Base-by-base conservation (phyloP, 257 asterid species). In the Forsythia suspensa region DNA sequence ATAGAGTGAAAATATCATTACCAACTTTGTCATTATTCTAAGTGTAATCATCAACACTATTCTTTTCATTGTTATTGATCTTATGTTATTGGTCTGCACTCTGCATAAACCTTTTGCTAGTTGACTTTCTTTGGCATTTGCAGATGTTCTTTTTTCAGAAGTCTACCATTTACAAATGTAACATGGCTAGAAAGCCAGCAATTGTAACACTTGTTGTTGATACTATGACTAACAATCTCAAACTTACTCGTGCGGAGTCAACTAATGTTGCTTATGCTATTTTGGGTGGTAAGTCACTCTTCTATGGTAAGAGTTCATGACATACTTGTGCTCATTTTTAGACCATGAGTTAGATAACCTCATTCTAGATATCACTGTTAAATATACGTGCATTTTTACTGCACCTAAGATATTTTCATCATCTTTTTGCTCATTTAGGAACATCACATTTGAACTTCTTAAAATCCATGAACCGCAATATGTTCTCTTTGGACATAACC, bases 181-280 rank as follows among this genome's bases (percentile, higher is more conserved):
- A 94, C 86, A 94, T 92, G 97, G 97, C 96, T 73, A 97, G 97
- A 83, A 94, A 92, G 84, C 97, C 97, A 36, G 96, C 97, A 5
- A 97, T 94, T 43, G 92, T 94, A 75, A 94, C 97, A 63, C 98
- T 97, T 81, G 98, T 94, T 75, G 98, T 92, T 79, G 98, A 94
- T 85, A 92, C 97, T 79, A 90, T 92, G 98, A 94, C 98, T 0
- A 95, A 92, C 86, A 92, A 94, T 80, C 89, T 94, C 72, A 90
- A 97, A 82, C 98, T 97, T 66, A 94, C 98, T 70, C 97, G 98
- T 87, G 98, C 98, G 1, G 98, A 94, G 85, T 97, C 98, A 82
- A 94, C 98, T 43, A 97, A 94, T 85, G 97, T 94, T 70, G 98
- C 98, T 71, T 92, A 94, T 88, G 98, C 97, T 67, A 97, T 94